Evolutionary conservation across 2,329 filamentous ascomycete species (phyloP), one percentile per base, ranked within the genome.

Genomic region (Fusarium sp.): DNA sequence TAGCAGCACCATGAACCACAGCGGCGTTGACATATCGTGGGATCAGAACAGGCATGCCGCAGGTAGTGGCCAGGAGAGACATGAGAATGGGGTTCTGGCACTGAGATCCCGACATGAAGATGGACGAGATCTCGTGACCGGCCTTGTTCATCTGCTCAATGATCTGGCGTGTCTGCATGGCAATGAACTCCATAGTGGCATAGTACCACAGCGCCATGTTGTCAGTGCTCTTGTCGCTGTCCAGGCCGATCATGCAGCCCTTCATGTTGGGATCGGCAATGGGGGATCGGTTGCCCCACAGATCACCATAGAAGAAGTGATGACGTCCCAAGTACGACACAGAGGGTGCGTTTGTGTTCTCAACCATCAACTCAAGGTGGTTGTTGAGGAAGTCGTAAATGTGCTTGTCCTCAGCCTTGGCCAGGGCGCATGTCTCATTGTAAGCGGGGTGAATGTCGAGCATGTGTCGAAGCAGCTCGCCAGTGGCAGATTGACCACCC

Each of bases 21-120:
- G 97, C 97, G 1, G 96, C 96, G 81, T 98, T 94, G 68, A 98
- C 95, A 80, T 99, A 98, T 61, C 93, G 90, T 1, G 97, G 97
- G 66, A 98, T 97, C 41, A 98, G 87, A 23, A 99, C 96, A 2
- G 96, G 96, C 92, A 98, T 95, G 76, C 92, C 88, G 84, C 96
- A 98, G 1, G 93, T 93, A 0, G 95, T 97, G 16, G 97, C 95
- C 78, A 99, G 93, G 18, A 99, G 90, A 67, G 92, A 89, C 92
- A 99, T 98, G 65, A 99, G 88, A 70, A 98, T 91, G 37, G 93
- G 91, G 83, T 99, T 99, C 84, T 98, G 95, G 87, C 97, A 99
- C 83, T 98, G 97, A 13, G 94, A 97, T 71, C 97, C 97, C 6
- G 95, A 98, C 97, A 99, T 98, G 90, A 98, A 99, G 84, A 99